Evolutionary conservation across 306 rosid genomes (phyloP).

Genomic region (Oemleria cerasiformis): DNA sequence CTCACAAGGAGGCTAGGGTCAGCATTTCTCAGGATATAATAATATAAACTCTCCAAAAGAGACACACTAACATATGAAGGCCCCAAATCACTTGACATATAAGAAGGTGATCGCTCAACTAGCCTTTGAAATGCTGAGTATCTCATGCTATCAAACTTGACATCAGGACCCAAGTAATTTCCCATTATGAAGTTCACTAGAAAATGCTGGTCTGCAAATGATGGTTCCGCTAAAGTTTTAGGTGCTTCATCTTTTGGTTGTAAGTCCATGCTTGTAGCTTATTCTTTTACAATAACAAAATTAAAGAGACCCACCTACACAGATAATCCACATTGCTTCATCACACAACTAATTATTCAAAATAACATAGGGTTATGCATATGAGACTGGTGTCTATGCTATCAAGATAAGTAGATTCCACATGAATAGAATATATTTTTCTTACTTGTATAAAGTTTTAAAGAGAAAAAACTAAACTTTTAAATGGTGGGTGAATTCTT

Average conservation of each 20-base stretch:
- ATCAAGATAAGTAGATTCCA: neutral
- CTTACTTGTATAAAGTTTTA: neutral
- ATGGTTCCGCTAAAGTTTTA: slow-evolving; percentile 25
- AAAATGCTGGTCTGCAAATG: slow-evolving; percentile 34
- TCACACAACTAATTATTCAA: neutral
- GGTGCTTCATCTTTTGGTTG: slow-evolving; percentile 15
- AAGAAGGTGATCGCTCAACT: slow-evolving; percentile 32
- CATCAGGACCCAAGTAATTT: slow-evolving; percentile 68
- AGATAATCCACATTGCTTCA: neutral
- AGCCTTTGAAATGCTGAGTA: slow-evolving; percentile 42
- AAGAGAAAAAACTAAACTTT: neutral
- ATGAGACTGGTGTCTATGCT: neutral
- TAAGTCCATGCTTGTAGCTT: slow-evolving; percentile 40
- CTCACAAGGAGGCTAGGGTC: slow-evolving; percentile 29
- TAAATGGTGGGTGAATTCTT: neutral
- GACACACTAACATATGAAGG: slow-evolving; percentile 56
- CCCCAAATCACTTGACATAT: slow-evolving; percentile 43
- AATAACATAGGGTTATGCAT: neutral
- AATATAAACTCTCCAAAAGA: slow-evolving; percentile 58
- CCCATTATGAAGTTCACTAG: slow-evolving; percentile 53
- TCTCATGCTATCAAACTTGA: slow-evolving; percentile 39
- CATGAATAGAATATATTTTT: neutral
- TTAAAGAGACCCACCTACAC: slow-evolving; percentile 19
- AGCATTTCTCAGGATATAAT: slow-evolving; percentile 46
- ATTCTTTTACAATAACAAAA: slow-evolving; percentile 4